These are phyloP conservation scores for Eimeria praecox DNA, from an alignment of 169 alveolate species.

Conservation along the genomic window DNA sequence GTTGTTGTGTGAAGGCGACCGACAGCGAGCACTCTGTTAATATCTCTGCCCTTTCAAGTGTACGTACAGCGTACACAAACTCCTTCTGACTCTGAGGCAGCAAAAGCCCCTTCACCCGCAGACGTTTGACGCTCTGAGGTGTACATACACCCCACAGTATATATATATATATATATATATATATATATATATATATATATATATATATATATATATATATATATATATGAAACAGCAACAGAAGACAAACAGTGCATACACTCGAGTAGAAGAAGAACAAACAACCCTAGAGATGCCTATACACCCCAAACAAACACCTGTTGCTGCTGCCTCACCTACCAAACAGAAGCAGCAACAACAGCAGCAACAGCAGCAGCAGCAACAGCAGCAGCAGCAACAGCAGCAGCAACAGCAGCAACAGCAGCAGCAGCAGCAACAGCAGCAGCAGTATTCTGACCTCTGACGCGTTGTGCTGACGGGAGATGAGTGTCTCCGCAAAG, in stretches of 20 bases:
- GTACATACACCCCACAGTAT: not conserved
- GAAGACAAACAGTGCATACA: too few species aligned
- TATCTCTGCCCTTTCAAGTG: not conserved
- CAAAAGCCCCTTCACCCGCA: slow-evolving; percentile 21
- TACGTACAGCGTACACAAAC: not conserved
- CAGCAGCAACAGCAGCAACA: not conserved
- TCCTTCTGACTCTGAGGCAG: slow-evolving; percentile 42
- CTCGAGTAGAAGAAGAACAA: too few species aligned
- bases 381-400: not conserved
- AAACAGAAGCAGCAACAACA: not conserved
- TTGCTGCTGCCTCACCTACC: not conserved
- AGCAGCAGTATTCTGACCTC: not conserved
- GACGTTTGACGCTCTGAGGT: slow-evolving; percentile 33
- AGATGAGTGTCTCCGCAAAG: not conserved
- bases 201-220: too few species aligned
- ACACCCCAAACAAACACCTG: too few species aligned
- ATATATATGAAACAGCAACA: too few species aligned
- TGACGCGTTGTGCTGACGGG: not conserved
- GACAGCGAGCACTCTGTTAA: not conserved
- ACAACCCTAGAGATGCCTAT: too few species aligned
- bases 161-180: too few species aligned
- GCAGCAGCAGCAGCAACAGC: not conserved
- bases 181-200: too few species aligned
- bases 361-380: not conserved
- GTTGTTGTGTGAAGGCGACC: not conserved